Percentiles rank a stretch among this genome's conserved stretches.
phyloP scores from a whole-genome alignment of 2,329 filamentous ascomycete species.

The Venturia carpophila region DNA sequence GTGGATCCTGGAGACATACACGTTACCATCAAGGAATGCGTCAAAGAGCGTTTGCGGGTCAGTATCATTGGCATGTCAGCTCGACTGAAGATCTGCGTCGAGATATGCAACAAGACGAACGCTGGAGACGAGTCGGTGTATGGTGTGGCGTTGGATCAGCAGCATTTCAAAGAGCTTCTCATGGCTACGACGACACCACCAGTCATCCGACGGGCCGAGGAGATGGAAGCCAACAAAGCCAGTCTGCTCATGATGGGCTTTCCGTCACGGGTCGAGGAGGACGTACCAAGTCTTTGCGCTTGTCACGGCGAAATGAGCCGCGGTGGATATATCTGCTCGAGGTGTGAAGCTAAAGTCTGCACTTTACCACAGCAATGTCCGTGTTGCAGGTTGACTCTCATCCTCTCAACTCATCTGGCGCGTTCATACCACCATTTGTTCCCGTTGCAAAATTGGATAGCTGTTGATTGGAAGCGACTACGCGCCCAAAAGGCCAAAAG shows the following conservation, averaged over 20 bases:
- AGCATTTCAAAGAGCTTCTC: conserved; percentile 82
- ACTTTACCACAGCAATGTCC: conserved; percentile 84
- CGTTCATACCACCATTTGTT: conserved; percentile 92
- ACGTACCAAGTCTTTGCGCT: conserved; percentile 69
- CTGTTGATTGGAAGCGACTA: conserved; percentile 76
- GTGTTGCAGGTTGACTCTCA: conserved; percentile 81
- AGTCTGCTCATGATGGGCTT: conserved; percentile 95
- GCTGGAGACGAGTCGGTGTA: conserved; percentile 69
- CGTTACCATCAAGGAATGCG: conserved; percentile 71
- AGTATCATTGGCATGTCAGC: conserved; percentile 85
- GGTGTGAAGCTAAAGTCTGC: conserved; percentile 85
- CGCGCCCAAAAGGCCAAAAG: conserved; percentile 29
- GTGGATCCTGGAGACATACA: conserved; percentile 94
- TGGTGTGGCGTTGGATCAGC: conserved; percentile 75
- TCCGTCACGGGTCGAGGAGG: conserved; percentile 73
- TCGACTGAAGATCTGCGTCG: conserved; percentile 83
- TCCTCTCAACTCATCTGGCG: conserved; percentile 86
- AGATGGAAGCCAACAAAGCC: conserved; percentile 35
- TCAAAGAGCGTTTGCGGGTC: conserved; percentile 77
- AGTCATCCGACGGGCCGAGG: conserved; percentile 51
- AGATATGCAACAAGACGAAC: conserved; percentile 84
- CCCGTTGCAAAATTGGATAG: conserved; percentile 80
- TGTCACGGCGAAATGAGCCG: conserved; percentile 77
- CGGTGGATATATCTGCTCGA: conserved; percentile 84
- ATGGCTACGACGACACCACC: conserved; percentile 85